phyloP scores from a whole-genome alignment of 345 rosid species.

The Linum tenue region DNA sequence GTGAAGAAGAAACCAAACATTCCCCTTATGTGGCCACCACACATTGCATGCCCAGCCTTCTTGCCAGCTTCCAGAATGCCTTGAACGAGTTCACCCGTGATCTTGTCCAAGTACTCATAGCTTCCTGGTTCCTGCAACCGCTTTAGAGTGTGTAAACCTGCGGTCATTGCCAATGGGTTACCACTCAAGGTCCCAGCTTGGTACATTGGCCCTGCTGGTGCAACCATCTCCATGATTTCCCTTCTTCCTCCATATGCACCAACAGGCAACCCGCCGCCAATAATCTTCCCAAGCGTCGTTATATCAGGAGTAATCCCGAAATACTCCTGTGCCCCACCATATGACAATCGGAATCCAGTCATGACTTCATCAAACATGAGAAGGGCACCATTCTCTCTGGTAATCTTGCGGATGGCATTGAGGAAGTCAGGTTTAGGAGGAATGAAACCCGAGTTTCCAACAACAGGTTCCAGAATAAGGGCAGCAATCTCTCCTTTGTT shows the following conservation, averaged over 20 bases:
- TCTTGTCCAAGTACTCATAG: slow-evolving; percentile 67
- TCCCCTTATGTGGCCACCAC: slow-evolving; percentile 71
- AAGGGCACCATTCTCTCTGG: slow-evolving; percentile 55
- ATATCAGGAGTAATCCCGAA: slow-evolving; percentile 75
- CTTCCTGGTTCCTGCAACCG: slow-evolving; percentile 64
- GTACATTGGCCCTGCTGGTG: slow-evolving; percentile 98
- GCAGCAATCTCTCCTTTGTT: slow-evolving; percentile 73
- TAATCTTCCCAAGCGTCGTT: slow-evolving; percentile 82
- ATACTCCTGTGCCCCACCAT: slow-evolving; percentile 92
- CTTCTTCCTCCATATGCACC: slow-evolving; percentile 95
- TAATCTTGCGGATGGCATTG: slow-evolving; percentile 39
- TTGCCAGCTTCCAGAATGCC: slow-evolving; percentile 76
- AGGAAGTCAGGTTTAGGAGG: slow-evolving; percentile 68
- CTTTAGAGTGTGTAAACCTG: slow-evolving; percentile 74
- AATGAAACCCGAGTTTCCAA: slow-evolving; percentile 84
- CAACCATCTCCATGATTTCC: slow-evolving; percentile 95
- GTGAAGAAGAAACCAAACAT: slow-evolving; percentile 98
- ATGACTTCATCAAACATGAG: slow-evolving; percentile 91
- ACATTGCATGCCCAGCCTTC: slow-evolving; percentile 75
- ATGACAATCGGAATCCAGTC: slow-evolving; percentile 84
- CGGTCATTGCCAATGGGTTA: slow-evolving; percentile 92
- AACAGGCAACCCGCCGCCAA: slow-evolving; percentile 85
- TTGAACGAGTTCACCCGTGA: slow-evolving; percentile 50
- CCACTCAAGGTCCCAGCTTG: slow-evolving; percentile 97
- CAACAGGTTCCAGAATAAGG: slow-evolving; percentile 81